phyloP scores from a whole-genome alignment of 2,329 filamentous ascomycete genomes.

The Fusarium floridanum region DNA sequence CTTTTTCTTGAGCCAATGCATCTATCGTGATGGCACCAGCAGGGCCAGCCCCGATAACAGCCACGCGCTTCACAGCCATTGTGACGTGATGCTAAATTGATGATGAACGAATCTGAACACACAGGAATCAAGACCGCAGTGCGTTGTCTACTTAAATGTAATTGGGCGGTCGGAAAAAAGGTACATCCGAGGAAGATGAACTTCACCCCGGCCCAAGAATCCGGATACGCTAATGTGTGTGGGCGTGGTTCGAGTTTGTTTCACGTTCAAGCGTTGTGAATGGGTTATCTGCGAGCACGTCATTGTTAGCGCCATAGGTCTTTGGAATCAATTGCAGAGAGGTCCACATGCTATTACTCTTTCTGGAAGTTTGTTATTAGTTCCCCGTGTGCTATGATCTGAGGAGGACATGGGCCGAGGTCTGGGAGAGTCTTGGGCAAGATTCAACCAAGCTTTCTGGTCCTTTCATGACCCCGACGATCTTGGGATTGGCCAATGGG shows the following conservation, averaged over 20 bases:
- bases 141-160: background rate
- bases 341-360: background rate
- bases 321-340: background rate
- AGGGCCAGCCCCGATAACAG: conserved; percentile 72
- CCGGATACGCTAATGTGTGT: background rate
- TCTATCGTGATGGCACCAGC: conserved; percentile 71
- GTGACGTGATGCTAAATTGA: background rate
- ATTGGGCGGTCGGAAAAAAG: background rate
- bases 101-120: background rate
- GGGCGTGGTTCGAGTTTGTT: background rate
- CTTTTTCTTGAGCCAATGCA: conserved; percentile 68
- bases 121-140: background rate
- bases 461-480: background rate
- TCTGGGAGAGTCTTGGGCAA: background rate
- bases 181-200: background rate
- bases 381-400: background rate
- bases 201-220: background rate
- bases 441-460: background rate
- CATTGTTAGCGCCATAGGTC: conserved; percentile 1
- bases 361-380: background rate
- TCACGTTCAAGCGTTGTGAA: background rate
- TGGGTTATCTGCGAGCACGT: background rate
- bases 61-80: conserved; percentile 55
- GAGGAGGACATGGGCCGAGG: background rate
- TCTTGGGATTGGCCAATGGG: background rate